Evolutionary conservation across 305 asterid species (phyloP).

Genomic region (Fraxinus albicans): DNA sequence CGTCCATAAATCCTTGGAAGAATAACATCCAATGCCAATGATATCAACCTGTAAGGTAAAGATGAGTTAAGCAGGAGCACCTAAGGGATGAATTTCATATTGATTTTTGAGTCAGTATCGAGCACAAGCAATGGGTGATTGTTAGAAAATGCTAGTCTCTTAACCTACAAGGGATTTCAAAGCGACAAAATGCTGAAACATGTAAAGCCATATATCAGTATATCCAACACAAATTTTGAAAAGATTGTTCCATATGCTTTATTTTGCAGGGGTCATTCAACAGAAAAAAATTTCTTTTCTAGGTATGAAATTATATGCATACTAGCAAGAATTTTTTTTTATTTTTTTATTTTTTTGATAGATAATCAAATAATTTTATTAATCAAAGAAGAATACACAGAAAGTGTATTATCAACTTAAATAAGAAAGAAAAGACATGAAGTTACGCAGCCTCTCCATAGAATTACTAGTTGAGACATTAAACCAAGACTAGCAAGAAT

Average conservation of each 20-base stretch:
- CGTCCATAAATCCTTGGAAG: conserved; percentile 88
- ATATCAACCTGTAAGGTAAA: conserved; percentile 72
- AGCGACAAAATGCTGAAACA: neutral
- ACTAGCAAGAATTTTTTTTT: no score
- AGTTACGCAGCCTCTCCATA: no score
- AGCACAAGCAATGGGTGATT: neutral
- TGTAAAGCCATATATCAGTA: neutral
- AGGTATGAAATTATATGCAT: neutral
- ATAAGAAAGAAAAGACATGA: no score
- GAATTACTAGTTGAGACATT: no score
- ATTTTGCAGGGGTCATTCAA: neutral
- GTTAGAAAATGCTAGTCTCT: conserved; percentile 10
- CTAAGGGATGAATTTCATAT: neutral
- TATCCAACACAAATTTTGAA: neutral
- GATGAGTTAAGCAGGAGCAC: neutral
- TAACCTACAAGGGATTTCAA: neutral
- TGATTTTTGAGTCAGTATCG: neutral
- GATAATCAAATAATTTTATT: no score
- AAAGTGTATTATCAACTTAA: no score
- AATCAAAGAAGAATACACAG: no score
- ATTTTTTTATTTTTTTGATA: no score
- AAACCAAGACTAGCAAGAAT: neutral
- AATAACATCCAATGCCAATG: conserved; percentile 94
- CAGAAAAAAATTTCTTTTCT: neutral
- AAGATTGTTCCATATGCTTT: neutral